phyloP scores from a whole-genome alignment of 2,329 filamentous ascomycete species.

The Trichoderma endophyticum region DNA sequence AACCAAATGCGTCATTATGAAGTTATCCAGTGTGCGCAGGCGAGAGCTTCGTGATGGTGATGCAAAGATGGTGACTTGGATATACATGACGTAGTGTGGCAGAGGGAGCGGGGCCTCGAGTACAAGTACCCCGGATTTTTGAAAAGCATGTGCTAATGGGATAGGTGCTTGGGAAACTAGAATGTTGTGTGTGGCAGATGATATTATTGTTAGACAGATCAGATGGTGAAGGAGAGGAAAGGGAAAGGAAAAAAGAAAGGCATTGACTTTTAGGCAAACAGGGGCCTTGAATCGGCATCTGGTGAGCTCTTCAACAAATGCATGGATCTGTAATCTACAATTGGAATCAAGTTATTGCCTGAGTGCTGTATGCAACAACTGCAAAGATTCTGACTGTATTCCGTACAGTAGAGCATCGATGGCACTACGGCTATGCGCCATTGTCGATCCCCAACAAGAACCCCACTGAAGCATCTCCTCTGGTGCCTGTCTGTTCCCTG shows the following conservation, averaged over 20 bases:
- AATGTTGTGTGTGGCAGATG: neutral
- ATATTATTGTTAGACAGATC: neutral
- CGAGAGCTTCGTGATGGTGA: conserved; percentile 14
- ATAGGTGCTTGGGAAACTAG: neutral
- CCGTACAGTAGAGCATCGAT: neutral
- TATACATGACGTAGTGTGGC: conserved; percentile 19
- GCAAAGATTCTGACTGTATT: neutral
- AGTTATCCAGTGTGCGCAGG: neutral
- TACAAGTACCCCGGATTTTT: conserved; percentile 8
- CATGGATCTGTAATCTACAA: neutral
- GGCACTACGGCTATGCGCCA: neutral
- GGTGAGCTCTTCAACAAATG: neutral
- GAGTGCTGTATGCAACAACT: neutral
- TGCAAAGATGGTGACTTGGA: neutral
- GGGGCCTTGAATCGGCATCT: neutral
- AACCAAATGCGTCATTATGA: no score
- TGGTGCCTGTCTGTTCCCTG: neutral
- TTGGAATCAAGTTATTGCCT: neutral
- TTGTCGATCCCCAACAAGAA: neutral
- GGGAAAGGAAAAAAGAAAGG: no score
- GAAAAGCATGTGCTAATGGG: neutral
- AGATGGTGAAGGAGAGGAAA: neutral
- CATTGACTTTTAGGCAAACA: neutral
- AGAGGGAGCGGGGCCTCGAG: neutral
- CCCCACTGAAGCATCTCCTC: neutral